Base-by-base conservation (phyloP, 176 grass and related monocot species). In the Triticum aestivum region DNA sequence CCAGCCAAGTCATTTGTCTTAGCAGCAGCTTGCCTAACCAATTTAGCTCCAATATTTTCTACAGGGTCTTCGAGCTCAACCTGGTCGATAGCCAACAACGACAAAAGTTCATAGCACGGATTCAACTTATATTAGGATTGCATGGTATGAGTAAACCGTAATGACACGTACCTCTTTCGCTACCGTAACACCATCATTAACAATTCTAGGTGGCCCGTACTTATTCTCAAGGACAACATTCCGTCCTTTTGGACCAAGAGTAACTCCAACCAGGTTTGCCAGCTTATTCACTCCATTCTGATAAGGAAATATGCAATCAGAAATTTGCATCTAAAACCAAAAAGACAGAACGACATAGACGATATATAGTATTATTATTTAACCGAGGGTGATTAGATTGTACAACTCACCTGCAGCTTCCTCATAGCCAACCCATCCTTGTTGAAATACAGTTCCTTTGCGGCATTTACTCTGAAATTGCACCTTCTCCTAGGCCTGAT, bases 271-370 rank as follows among this genome's bases (percentile, higher is more conserved):
- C 20, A 92, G 90, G 62, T 95, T 83, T 13, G 93, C 93, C 42
- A 95, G 90, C 90, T 95, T 95, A 67, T 95, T 92, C 26, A 95
- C 93, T 27, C 93, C 93, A 84, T 61, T 84, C 90, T 95, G 79
- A 24, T 29, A 78, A 0, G 12, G 5, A 69, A 61, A 81, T 21
- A 8, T 47, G 20, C 38, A 32, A 10, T 21, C 18, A 69, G 27
- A 27, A 52, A 20, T 9, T 33, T 47, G n/a, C 58, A 61, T 26
- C 18, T 21, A 59, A 59, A 59, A 59, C 54, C 54, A 9, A 21
- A 59, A n/a, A 4, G 2, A 5, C 0, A 4, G 8, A 39, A 18
- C 14, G n/a, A 2, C 11, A n/a, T 20, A 8, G 54, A 58, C 18
- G 54, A 59, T 3, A 58, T 59, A 21, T 59, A 59, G 54, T 59